Percentiles rank a stretch among this genome's conserved stretches.
Conservation (phyloP, 129 eudicot species). For the Escallonia herrerae region DNA sequence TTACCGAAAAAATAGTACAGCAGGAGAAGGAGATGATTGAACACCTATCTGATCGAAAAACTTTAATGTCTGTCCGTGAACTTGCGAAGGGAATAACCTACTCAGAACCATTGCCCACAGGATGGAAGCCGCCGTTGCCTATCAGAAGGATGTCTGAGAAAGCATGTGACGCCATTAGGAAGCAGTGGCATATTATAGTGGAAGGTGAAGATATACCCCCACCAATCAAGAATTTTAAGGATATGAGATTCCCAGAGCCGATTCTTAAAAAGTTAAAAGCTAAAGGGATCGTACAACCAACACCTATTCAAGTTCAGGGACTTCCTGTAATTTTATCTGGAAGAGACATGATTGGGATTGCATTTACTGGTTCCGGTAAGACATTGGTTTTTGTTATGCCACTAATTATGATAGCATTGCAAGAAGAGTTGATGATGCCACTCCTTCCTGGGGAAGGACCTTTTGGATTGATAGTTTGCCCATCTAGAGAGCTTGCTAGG, state of each 20-base stretch:
- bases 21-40: slow-evolving; percentile 86
- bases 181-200: slow-evolving; percentile 77
- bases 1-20: slow-evolving; percentile 54
- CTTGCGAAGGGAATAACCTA: slow-evolving; percentile 76
- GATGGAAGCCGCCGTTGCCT: slow-evolving; percentile 74
- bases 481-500: slow-evolving; percentile 80
- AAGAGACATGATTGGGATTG: slow-evolving; percentile 83
- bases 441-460: slow-evolving; percentile 85
- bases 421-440: slow-evolving; percentile 90
- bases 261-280: slow-evolving; percentile 48
- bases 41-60: slow-evolving; percentile 52
- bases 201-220: slow-evolving; percentile 86
- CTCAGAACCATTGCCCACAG: slow-evolving; percentile 52
- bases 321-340: slow-evolving; percentile 73
- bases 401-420: slow-evolving; percentile 67
- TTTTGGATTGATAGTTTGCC: slow-evolving; percentile 72
- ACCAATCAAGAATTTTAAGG: slow-evolving; percentile 66
- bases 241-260: slow-evolving; percentile 78
- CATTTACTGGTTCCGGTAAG: slow-evolving; percentile 82
- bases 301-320: slow-evolving; percentile 89
- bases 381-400: slow-evolving; percentile 77
- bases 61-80: slow-evolving; percentile 67
- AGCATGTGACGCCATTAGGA: slow-evolving; percentile 45
- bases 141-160: slow-evolving; percentile 58
- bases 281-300: slow-evolving; percentile 75